Base-by-base conservation (phyloP, 2,329 filamentous ascomycete species). In the Bipolaris sorokiniana region DNA sequence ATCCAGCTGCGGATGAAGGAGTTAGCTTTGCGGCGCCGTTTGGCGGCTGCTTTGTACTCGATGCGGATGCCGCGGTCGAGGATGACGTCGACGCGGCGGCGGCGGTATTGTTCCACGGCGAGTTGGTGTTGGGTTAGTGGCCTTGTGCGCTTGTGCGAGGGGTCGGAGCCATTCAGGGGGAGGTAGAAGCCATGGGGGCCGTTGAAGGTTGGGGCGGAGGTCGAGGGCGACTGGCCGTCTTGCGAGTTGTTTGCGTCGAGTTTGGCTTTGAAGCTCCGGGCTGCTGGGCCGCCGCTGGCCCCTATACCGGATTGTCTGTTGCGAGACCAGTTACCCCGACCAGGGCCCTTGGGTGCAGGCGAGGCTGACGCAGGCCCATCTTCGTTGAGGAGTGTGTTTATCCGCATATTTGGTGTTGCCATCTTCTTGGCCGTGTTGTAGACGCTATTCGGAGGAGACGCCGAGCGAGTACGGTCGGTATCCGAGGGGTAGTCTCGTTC, bases 111-210 rank as follows among this genome's bases (percentile, higher is more conserved):
- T 74, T 92, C 90, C 1, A 95, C 89, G 0, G 90, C 90, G 37
- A 92, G 80, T 76, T 95, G 91, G 75, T 95, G 91, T 34, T 90
- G 89, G 0, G 91, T 95, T 0, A 91, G 85, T 2, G 90, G 90
- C 1, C 91, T 84, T 7, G 88, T 87, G 70, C 92, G 78, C 60
- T 82, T 81, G 63, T 78, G 76, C 15, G 67, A 63, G 48, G 73
- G 66, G 56, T 77, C 74, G 5, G 73, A 72, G 33, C 88, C 86
- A 13, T 84, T 80, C 18, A 82, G 76, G 16, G 81, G 79, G 15
- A 83, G 78, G 20, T 82, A 81, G 56, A 81, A 80, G 31, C 79
- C 82, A 40, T 78, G 77, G 7, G 74, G 86, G 44, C 84, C 82
- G 57, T 87, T 84, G 59, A 81, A 70, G 13, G 70, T 71, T 1